Base-by-base conservation (phyloP, 768 basidiomycete genomes). In the Asterophora parasitica region DNA sequence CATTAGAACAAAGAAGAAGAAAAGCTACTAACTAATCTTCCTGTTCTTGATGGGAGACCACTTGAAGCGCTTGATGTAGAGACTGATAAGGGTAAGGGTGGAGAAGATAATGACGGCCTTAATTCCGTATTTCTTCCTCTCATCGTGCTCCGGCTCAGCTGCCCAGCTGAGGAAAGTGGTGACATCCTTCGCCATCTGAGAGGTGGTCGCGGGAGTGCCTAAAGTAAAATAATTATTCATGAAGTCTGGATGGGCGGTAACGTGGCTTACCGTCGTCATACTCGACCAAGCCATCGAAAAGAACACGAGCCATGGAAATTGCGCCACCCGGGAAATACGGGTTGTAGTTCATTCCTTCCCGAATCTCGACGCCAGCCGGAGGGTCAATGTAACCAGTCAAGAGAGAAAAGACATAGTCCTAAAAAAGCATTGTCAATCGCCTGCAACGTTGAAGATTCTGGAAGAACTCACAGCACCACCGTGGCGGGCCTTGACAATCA, bases 171-270 rank as follows among this genome's bases (percentile, higher is more conserved):
- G 72, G 85, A 98, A 97, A 2, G 88, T 91, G 38, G 81, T 81
- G 45, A 99, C 93, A 62, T 99, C 96, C 78, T 98, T 99, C 58
- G 96, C 95, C 95, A 99, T 94, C 67, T 99, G 96, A 4, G 92
- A 89, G 5, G 92, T 85, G 40, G 96, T 99, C 10, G 95, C 91
- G 11, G 96, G 93, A 3, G 96, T 98, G 41, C 88, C 90, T 92
- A 44, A 39, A 34, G 38, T 41, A 20, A 8, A 8, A 35, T 40
- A 32, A 20, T 26, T 10, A 26, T 23, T 23, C 6, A 23, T 23
- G 3, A 23, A 23, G 35, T 37, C 12, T 50, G 4, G 11, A 9
- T 17, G 31, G 20, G 13, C n/a, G 7, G 9, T 16, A 27, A 39
- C 42, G 11, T 9, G 17, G 59, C 80, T 57, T 52, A 87, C 92